These are phyloP conservation scores for Amanita muscaria DNA, from an alignment of 768 basidiomycete species.

Conservation along the genomic window DNA sequence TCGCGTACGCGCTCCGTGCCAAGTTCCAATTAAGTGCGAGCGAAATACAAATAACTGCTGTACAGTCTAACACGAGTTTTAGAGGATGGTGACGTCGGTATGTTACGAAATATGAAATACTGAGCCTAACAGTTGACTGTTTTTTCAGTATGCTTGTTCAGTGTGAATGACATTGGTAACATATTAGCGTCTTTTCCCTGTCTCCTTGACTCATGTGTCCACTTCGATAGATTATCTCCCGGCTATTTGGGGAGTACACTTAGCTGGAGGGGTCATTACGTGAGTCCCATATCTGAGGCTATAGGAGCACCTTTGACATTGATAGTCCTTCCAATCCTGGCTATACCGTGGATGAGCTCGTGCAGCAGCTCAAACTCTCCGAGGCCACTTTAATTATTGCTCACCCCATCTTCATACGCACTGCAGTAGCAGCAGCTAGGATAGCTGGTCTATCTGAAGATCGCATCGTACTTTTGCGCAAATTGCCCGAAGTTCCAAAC, in stretches of 20 bases:
- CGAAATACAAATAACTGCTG: no score
- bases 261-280: slow-evolving; percentile 51
- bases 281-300: slow-evolving; percentile 20
- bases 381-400: slow-evolving; percentile 40
- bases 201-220: slow-evolving; percentile 1
- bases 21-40: slow-evolving; percentile 41
- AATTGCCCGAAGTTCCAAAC: slow-evolving; percentile 9
- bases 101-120: slow-evolving; percentile 1
- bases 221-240: slow-evolving; percentile 40
- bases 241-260: slow-evolving; percentile 52
- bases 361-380: slow-evolving; percentile 43
- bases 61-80: slow-evolving; percentile 4
- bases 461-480: slow-evolving; percentile 31
- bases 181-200: background rate
- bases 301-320: slow-evolving; percentile 10
- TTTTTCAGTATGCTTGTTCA: slow-evolving; percentile 47
- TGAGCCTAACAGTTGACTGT: background rate
- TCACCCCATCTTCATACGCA: slow-evolving; percentile 34
- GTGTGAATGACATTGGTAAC: slow-evolving; percentile 55
- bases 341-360: slow-evolving; percentile 49
- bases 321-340: slow-evolving; percentile 53
- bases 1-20: slow-evolving; percentile 45
- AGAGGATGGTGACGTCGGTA: slow-evolving; percentile 42
- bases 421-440: slow-evolving; percentile 37
- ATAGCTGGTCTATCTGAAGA: slow-evolving; percentile 31